phyloP scores from a whole-genome alignment of 2,329 filamentous ascomycete species.

The Leptosphaerulina australis region DNA sequence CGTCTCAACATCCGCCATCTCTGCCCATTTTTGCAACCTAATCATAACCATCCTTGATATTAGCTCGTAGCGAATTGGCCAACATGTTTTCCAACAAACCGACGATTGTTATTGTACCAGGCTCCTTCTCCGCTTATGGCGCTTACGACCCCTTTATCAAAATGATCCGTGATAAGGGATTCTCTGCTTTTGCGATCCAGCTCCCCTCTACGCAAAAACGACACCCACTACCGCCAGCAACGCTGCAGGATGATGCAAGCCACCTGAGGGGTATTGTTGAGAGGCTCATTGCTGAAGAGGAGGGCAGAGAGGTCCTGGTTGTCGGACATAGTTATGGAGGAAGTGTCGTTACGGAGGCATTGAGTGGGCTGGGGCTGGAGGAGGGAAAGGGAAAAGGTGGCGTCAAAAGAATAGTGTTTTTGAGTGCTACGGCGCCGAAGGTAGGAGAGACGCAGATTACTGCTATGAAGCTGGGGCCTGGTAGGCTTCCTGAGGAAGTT shows the following conservation, averaged over 20 bases:
- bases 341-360: slow-evolving; percentile 17
- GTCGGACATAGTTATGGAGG: slow-evolving; percentile 27
- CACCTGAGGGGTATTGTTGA: slow-evolving; percentile 30
- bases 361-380: slow-evolving; percentile 10
- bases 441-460: slow-evolving; percentile 18
- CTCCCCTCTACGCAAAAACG: slow-evolving; percentile 25
- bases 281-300: slow-evolving; percentile 29
- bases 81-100: slow-evolving; percentile 11
- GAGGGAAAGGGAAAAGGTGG: slow-evolving; percentile 31
- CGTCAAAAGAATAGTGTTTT: slow-evolving; percentile 23
- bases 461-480: slow-evolving; percentile 10
- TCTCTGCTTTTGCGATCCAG: slow-evolving; percentile 18
- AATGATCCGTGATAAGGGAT: slow-evolving; percentile 16
- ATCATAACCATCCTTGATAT: too few species aligned
- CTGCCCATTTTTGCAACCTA: not conserved
- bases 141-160: slow-evolving; percentile 20
- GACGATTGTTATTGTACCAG: slow-evolving; percentile 29
- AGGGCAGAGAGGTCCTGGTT: slow-evolving; percentile 37
- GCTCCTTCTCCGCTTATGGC: slow-evolving; percentile 24
- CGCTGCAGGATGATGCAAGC: slow-evolving; percentile 36
- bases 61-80: too few species aligned
- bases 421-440: slow-evolving; percentile 21
- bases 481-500: not conserved
- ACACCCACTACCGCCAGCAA: slow-evolving; percentile 20
- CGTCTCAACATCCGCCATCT: not conserved